Evolutionary conservation across 345 rosid genomes (phyloP).

Genomic region (Aegle marmelos): DNA sequence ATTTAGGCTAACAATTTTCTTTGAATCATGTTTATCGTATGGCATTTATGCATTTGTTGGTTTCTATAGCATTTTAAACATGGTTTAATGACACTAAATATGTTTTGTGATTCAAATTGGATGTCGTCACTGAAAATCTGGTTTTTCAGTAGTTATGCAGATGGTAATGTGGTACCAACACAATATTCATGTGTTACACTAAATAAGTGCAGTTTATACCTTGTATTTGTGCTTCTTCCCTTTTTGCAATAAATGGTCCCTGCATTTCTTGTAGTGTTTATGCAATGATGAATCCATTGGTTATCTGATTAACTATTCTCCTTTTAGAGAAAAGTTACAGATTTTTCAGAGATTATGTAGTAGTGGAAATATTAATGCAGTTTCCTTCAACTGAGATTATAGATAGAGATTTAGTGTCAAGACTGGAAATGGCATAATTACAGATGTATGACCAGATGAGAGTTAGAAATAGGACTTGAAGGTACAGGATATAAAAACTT

Average conservation of each 20-base stretch:
- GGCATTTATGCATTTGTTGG: constrained; percentile 15
- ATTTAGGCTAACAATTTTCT: too few relatives aligned
- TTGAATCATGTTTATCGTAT: background rate
- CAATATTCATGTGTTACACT: background rate
- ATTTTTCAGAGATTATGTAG: background rate
- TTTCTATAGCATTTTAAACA: background rate
- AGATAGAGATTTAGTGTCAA: background rate
- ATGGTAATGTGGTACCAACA: background rate
- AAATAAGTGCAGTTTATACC: background rate
- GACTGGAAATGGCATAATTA: background rate
- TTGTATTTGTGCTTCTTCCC: background rate
- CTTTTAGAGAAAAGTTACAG: background rate
- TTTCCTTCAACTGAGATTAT: background rate
- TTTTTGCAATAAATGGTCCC: background rate
- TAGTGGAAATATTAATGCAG: background rate
- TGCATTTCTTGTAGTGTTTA: background rate
- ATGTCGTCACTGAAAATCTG: background rate
- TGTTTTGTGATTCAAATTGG: background rate
- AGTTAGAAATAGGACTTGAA: background rate
- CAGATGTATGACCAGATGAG: background rate
- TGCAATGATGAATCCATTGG: background rate
- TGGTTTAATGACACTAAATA: background rate
- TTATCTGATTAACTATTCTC: background rate
- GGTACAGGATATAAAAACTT: background rate
- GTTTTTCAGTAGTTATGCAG: background rate